Evolutionary conservation across 257 asterid species (phyloP).

Genomic region (Solanum lycopersicoides): DNA sequence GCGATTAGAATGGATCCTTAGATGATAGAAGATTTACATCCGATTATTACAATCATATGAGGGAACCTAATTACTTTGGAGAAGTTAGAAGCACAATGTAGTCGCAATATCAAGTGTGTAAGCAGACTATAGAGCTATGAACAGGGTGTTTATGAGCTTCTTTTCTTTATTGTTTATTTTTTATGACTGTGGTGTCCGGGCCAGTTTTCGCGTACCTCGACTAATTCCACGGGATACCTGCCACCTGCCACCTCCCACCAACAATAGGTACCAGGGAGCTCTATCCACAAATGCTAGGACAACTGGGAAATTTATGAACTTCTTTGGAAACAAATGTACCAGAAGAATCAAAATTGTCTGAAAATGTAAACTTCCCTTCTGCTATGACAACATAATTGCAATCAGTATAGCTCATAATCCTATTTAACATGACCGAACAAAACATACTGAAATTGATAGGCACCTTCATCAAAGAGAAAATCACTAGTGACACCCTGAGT

Average conservation of each 20-base stretch:
- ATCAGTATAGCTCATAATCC: background rate
- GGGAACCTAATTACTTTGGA: background rate
- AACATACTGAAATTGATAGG: background rate
- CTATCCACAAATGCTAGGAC: no score
- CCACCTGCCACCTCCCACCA: no score
- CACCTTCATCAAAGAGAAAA: background rate
- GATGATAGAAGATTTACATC: background rate
- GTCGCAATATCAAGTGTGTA: background rate
- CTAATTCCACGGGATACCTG: no score
- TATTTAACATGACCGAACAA: background rate
- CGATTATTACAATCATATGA: background rate
- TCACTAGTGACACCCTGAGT: background rate
- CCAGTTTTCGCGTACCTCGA: no score
- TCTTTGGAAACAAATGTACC: background rate
- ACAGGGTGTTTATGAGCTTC: background rate
- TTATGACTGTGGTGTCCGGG: no score
- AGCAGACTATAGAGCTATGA: background rate
- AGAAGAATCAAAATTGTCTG: background rate
- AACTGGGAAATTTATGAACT: background rate
- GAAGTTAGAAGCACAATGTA: background rate
- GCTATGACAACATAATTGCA: background rate
- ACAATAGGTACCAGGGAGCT: no score
- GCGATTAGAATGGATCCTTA: background rate
- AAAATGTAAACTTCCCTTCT: background rate
- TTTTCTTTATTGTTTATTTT: no score